These are phyloP conservation scores for Astrocystis sublimbata DNA, from an alignment of 495 filamentous ascomycete species.

Conservation along the genomic window DNA sequence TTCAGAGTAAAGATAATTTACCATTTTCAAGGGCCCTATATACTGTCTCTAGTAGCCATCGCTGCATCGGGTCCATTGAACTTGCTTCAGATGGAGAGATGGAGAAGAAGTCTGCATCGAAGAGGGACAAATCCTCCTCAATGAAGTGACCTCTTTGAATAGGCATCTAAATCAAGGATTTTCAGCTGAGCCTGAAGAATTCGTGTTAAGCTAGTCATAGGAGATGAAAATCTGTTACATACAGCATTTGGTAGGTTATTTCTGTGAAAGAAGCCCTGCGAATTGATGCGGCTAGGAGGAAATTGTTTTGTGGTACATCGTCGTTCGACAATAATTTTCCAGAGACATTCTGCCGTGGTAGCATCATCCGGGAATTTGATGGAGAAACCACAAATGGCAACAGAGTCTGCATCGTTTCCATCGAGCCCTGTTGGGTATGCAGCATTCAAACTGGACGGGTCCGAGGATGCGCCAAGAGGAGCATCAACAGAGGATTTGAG, in stretches of 20 bases:
- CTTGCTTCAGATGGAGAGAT: slow-evolving; percentile 52
- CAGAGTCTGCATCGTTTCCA: slow-evolving; percentile 13
- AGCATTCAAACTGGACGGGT: not conserved
- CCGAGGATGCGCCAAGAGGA: not conserved
- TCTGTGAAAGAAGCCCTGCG: slow-evolving; percentile 40
- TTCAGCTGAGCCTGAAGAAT: not conserved
- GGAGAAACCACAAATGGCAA: slow-evolving; percentile 27
- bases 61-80: slow-evolving; percentile 42
- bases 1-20: slow-evolving; percentile 23
- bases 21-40: slow-evolving; percentile 49
- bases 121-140: slow-evolving; percentile 42
- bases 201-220: not conserved
- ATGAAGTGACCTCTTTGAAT: slow-evolving; percentile 31
- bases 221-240: not conserved
- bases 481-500: not conserved
- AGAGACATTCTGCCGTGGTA: slow-evolving; percentile 41
- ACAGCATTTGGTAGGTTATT: slow-evolving; percentile 17
- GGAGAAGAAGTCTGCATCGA: slow-evolving; percentile 56
- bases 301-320: slow-evolving; percentile 39
- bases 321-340: slow-evolving; percentile 29
- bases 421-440: not conserved
- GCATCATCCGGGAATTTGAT: slow-evolving; percentile 31
- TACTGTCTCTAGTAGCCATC: slow-evolving; percentile 50
- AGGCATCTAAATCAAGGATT: slow-evolving; percentile 3
- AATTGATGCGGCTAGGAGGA: slow-evolving; percentile 42